phyloP scores from a whole-genome alignment of 371 early-diverging fungal species.

The Batrachochytrium dendrobatidis region DNA sequence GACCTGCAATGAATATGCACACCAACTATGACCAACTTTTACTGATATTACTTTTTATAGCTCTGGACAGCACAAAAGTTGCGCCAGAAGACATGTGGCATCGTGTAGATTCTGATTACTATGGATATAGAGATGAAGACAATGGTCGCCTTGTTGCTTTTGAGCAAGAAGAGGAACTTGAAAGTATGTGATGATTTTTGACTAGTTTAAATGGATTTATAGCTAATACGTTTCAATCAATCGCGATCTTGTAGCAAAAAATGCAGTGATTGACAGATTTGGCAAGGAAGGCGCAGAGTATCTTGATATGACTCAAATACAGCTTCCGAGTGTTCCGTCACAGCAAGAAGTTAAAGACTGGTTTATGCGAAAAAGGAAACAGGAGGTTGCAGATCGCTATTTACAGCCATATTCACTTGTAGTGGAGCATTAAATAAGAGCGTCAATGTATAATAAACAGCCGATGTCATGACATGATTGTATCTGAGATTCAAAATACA shows the following conservation, averaged over 20 bases:
- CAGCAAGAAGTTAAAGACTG: slow-evolving; percentile 70
- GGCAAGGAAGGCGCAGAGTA: slow-evolving; percentile 10
- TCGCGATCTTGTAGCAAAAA: slow-evolving; percentile 15
- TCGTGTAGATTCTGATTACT: slow-evolving; percentile 89
- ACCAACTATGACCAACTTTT: too few species aligned
- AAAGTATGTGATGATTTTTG: slow-evolving; percentile 1
- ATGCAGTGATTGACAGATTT: slow-evolving; percentile 27
- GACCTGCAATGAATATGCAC: neutral
- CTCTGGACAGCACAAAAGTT: slow-evolving; percentile 26
- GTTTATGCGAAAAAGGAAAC: slow-evolving; percentile 60
- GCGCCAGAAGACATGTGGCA: slow-evolving; percentile 66
- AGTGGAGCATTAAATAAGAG: too few species aligned
- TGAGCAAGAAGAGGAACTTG: slow-evolving; percentile 41
- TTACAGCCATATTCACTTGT: too few species aligned
- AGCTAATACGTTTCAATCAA: neutral
- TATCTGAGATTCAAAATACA: too few species aligned
- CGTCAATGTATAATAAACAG: too few species aligned
- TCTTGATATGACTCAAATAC: slow-evolving; percentile 19
- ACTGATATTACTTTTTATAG: too few species aligned
- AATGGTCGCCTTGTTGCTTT: slow-evolving; percentile 73
- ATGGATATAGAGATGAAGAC: slow-evolving; percentile 91
- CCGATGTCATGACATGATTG: too few species aligned
- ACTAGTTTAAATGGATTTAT: neutral
- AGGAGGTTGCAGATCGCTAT: slow-evolving; percentile 22
- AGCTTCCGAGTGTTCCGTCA: slow-evolving; percentile 44